These are phyloP conservation scores for Luffa acutangula DNA, from an alignment of 306 rosid species.

Conservation along the genomic window DNA sequence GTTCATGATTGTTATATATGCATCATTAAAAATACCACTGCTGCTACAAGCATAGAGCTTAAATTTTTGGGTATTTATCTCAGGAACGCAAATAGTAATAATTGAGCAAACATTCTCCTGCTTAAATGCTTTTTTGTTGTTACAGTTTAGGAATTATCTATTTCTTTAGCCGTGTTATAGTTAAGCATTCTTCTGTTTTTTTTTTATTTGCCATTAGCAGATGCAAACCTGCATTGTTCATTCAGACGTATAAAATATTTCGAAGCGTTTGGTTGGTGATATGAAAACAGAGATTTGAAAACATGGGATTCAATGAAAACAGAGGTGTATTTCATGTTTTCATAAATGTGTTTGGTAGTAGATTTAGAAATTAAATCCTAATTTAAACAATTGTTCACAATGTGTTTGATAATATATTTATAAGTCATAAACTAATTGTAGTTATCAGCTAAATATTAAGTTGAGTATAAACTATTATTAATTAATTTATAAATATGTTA, in stretches of 20 bases:
- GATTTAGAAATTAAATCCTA: no score
- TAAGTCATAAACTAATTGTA: no score
- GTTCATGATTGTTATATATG: not conserved
- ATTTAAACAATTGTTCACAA: no score
- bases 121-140: not conserved
- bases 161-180: not conserved
- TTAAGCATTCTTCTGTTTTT: not conserved
- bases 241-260: not conserved
- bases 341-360: no score
- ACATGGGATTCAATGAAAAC: no score
- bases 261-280: no score
- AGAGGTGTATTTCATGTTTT: no score
- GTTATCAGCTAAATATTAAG: no score
- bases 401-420: no score
- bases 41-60: not conserved
- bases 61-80: not conserved
- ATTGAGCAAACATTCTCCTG: not conserved
- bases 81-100: not conserved
- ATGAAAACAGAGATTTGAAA: no score
- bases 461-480: no score
- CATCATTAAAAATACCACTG: not conserved
- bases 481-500: no score
- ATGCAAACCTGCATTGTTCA: not conserved
- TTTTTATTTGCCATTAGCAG: not conserved
- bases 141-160: not conserved